phyloP scores from a whole-genome alignment of 495 filamentous ascomycete genomes.

The Pseudoneurospora amorphoporcata region DNA sequence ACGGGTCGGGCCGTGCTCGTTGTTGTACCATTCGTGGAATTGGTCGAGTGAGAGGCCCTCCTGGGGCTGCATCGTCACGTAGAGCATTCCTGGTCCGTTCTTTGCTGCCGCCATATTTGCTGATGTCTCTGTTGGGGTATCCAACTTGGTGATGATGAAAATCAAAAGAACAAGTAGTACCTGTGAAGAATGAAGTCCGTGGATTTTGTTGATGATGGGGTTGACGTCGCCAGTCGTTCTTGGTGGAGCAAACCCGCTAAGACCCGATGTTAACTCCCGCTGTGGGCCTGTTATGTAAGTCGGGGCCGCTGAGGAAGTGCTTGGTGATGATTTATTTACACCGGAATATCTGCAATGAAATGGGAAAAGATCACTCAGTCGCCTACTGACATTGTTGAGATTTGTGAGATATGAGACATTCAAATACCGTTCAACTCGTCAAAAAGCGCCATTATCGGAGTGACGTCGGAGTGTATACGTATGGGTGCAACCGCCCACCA shows the following conservation, averaged over 20 bases:
- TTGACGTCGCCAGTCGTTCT: neutral
- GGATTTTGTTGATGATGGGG: neutral
- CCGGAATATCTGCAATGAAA: neutral
- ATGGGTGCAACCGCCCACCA: neutral
- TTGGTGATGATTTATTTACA: neutral
- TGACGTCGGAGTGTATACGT: neutral
- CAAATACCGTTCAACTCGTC: neutral
- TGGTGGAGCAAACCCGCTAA: neutral
- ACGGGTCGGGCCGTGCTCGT: slow-evolving; percentile 72
- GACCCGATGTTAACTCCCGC: neutral
- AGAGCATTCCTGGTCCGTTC: slow-evolving; percentile 51
- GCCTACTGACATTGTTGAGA: neutral
- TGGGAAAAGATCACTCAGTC: neutral
- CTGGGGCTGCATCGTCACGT: slow-evolving; percentile 68
- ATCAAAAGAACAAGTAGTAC: neutral
- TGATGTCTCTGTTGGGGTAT: neutral
- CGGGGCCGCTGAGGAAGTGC: neutral
- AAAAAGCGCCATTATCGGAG: neutral
- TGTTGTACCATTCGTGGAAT: slow-evolving; percentile 89
- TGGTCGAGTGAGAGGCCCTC: slow-evolving; percentile 50
- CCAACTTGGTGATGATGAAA: neutral
- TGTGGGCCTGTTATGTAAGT: neutral
- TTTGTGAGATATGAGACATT: neutral
- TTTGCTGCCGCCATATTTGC: slow-evolving; percentile 14
- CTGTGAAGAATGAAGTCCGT: neutral